Evolutionary conservation across 257 asterid species (phyloP), one percentile per base, ranked within the genome.

Genomic region (Plantago elongata): DNA sequence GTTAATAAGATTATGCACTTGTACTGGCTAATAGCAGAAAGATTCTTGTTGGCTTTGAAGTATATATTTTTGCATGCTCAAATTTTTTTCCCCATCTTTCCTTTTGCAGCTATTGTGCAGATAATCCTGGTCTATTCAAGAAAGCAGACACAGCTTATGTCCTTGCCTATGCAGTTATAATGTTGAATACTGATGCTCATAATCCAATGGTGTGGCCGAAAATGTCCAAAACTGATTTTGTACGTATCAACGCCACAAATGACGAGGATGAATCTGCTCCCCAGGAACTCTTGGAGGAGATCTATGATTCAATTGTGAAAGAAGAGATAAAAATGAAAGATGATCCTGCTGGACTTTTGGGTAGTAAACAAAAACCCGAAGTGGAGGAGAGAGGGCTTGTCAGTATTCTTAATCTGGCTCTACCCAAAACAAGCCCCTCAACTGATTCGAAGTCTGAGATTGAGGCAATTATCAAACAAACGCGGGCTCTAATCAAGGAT

Each of bases 161-260:
- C 71, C 95, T 93, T 70, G 99, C 99, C 63, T 93, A 93, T 90
- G 99, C 99, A 9, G 97, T 90, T 78, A 89, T 93, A 69, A 82
- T 93, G 99, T 74, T 93, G 83, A 89, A 89, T 82, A 85, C 97
- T 67, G 99, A 93, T 81, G 96, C 99, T 82, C 97, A 93, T 79
- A 89, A 93, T 77, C 95, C 99, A 54, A 80, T 85, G 94, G 97
- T 89, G 69, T 85, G 95, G 96, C 96, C 96, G 15, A 93, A 87
- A 81, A 93, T 93, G 97, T 89, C 99, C 11, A 93, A 93, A 86
- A 83, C 75, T 72, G 99, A 93, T 77, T 93, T 93, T 74, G 69
- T 87, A 59, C 92, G 97, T 70, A 79, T 93, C 57, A 90, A 87
- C 69, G 70, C 85, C 66, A 72, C 66, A 66, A 84, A 83, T 79